phyloP scores from a whole-genome alignment of 768 basidiomycete species.

The Xanthoconium purpureum region DNA sequence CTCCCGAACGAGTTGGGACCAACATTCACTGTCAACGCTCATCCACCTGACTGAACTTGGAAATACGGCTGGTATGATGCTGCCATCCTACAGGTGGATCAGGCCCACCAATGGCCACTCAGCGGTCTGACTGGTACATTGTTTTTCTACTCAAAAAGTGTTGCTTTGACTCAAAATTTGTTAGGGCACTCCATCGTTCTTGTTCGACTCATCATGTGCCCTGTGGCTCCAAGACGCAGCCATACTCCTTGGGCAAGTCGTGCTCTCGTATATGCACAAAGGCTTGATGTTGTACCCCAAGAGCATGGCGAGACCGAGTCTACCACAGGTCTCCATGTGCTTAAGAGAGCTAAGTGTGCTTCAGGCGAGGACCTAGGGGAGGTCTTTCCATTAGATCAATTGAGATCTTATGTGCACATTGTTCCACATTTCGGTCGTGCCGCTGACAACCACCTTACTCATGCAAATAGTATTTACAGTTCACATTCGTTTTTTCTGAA shows the following conservation, averaged over 20 bases:
- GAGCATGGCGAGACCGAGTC: neutral
- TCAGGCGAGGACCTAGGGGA: neutral
- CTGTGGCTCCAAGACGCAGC: neutral
- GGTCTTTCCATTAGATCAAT: neutral
- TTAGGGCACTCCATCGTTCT: neutral
- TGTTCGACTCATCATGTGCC: neutral
- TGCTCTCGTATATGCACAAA: neutral
- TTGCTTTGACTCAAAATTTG: neutral
- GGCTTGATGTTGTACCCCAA: neutral
- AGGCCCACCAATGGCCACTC: neutral
- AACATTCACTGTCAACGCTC: neutral
- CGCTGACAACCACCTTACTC: neutral
- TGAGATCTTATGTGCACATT: neutral
- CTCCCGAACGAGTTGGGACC: no score
- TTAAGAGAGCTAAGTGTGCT: neutral
- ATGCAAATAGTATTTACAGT: neutral
- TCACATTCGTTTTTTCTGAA: neutral
- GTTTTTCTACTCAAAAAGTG: neutral
- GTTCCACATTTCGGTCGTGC: neutral
- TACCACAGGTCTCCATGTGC: neutral
- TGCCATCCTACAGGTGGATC: neutral
- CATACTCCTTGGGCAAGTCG: neutral
- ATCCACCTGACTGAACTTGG: neutral
- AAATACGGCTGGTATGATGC: neutral
- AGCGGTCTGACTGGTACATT: neutral